phyloP scores from a whole-genome alignment of 805 yeast genomes.

The Yarrowia porcina region DNA sequence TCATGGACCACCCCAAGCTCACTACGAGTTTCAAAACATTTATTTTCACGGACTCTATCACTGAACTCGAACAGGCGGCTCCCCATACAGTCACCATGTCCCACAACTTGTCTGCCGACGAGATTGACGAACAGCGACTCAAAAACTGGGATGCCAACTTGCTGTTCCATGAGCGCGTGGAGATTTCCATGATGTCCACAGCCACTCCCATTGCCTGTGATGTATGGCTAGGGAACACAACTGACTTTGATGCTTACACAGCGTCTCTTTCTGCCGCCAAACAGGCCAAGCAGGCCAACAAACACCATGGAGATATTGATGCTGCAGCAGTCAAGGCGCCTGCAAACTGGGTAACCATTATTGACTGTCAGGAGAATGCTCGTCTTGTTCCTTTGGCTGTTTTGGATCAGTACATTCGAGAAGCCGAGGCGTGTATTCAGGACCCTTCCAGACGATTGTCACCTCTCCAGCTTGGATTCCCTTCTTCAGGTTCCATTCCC shows the following conservation, averaged over 20 bases:
- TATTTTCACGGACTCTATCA: slow-evolving; percentile 29
- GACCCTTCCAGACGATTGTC: slow-evolving; percentile 19
- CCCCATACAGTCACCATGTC: slow-evolving; percentile 34
- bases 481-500: slow-evolving; percentile 81
- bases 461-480: slow-evolving; percentile 48
- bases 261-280: neutral
- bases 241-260: slow-evolving; percentile 48
- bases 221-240: slow-evolving; percentile 80
- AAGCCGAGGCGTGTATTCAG: slow-evolving; percentile 27
- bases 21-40: slow-evolving; percentile 29
- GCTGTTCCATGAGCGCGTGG: slow-evolving; percentile 71
- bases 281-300: neutral
- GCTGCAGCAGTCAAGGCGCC: slow-evolving; percentile 22
- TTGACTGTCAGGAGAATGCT: slow-evolving; percentile 38
- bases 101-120: slow-evolving; percentile 26
- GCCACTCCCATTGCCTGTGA: slow-evolving; percentile 56
- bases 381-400: slow-evolving; percentile 30
- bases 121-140: slow-evolving; percentile 32
- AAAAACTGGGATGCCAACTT: slow-evolving; percentile 47
- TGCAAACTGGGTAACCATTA: slow-evolving; percentile 39
- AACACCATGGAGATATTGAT: slow-evolving; percentile 4
- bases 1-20: slow-evolving; percentile 26
- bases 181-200: slow-evolving; percentile 76
- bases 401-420: slow-evolving; percentile 32
- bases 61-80: slow-evolving; percentile 29